phyloP scores from a whole-genome alignment of 1,284 basidiomycete genomes.

The Melampsora larici-populina region DNA sequence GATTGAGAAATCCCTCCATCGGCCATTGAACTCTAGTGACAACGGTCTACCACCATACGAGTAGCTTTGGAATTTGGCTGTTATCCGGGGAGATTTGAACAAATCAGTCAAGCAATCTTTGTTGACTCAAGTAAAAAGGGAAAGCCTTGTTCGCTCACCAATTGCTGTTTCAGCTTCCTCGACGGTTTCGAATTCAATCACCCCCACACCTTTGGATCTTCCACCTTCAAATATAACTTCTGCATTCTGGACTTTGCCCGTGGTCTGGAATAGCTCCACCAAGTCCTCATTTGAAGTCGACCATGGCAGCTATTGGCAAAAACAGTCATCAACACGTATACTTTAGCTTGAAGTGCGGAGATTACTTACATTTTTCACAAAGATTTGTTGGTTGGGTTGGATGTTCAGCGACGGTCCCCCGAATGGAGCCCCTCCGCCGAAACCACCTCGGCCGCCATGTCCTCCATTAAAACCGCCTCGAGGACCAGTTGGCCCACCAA shows the following conservation, averaged over 20 bases:
- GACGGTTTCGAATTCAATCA: conserved; percentile 88
- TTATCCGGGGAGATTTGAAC: not conserved
- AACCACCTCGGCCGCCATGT: conserved; percentile 45
- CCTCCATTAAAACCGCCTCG: conserved; percentile 49
- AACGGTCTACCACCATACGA: conserved; percentile 49
- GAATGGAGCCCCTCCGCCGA: conserved; percentile 49
- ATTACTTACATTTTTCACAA: conserved; percentile 85
- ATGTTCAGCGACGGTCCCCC: conserved; percentile 56
- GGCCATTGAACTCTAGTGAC: conserved; percentile 44
- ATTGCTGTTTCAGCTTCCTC: conserved; percentile 89
- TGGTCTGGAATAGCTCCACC: conserved; percentile 96
- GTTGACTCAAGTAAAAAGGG: not conserved
- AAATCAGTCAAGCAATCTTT: not conserved
- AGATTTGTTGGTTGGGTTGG: conserved; percentile 90
- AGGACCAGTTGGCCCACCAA: conserved; percentile 55
- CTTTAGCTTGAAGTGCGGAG: not conserved
- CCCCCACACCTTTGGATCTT: conserved; percentile 85
- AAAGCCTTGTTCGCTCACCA: conserved; percentile 54
- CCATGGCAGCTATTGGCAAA: conserved; percentile 73
- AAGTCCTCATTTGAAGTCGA: conserved; percentile 98
- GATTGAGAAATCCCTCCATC: conserved; percentile 44
- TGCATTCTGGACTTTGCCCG: conserved; percentile 85
- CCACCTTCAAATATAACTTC: conserved; percentile 85
- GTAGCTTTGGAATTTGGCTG: conserved; percentile 49
- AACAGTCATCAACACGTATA: not conserved